Evolutionary conservation across 2,329 filamentous ascomycete species (phyloP), one percentile per base, ranked within the genome.

Genomic region (Zarea fungicola): DNA sequence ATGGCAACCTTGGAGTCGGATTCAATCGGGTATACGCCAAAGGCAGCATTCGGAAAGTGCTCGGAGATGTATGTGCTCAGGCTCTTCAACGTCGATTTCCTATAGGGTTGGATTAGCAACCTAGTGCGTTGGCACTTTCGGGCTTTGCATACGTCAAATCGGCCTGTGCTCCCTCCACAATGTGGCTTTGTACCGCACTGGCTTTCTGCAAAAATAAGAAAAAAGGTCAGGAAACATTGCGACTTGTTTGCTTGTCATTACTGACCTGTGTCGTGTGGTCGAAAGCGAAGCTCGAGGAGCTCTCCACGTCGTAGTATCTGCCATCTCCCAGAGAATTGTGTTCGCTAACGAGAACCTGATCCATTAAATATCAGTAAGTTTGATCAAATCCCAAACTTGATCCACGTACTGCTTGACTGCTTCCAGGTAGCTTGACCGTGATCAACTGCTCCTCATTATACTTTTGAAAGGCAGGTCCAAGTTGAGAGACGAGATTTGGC

Each of bases 361-460:
- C 9, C 6, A 14, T n/a, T 57, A 39, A 62, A 57, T 16, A 19
- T 3, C 10, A 14, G 23, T 25, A 42, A 42, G 8, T 23, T 14
- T 42, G 34, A 48, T 29, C 1, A 35, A 21, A 18, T 21, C 16
- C 6, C 7, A 6, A 10, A 1, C 3, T 22, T 25, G 7, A 6
- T 31, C 23, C 26, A 59, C 66, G 41, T 49, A 73, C 70, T 48
- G 63, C 60, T 66, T 89, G 83, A 67, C 83, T 92, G 64, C 87
- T 82, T 25, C 90, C 90, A 0, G 92, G 92, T 49, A 99, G 80
- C 76, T 95, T 96, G 54, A 89, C 85, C 14, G 90, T 90, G 42
- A 83, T 73, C 67, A 96, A 87, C 69, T 99, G 93, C 68, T 91
- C 86, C 70, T 99, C 92, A 61, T 97, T 96, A 78, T 99, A 97